phyloP scores from a whole-genome alignment of 805 yeast species.

The Kluyveromyces starmeri region DNA sequence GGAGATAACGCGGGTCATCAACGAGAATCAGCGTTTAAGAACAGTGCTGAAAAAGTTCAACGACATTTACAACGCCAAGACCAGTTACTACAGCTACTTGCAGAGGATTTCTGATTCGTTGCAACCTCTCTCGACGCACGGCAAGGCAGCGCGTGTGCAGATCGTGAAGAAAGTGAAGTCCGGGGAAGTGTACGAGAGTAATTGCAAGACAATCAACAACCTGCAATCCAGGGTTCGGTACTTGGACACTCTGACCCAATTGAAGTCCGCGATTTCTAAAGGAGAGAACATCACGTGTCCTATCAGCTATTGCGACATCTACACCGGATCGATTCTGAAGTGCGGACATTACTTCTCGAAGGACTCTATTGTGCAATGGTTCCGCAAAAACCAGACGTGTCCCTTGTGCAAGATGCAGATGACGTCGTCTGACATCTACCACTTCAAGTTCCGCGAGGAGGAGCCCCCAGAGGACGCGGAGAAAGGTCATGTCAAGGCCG shows the following conservation, averaged over 20 bases:
- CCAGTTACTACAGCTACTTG: conserved; percentile 73
- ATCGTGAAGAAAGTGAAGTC: conserved; percentile 18
- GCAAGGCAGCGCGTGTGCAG: conserved; percentile 10
- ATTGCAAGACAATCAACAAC: conserved; percentile 19
- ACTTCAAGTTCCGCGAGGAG: conserved; percentile 44
- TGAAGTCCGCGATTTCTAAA: conserved; percentile 22
- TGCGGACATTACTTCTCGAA: conserved; percentile 93
- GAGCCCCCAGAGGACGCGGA: conserved; percentile 3
- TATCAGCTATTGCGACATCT: conserved; percentile 66
- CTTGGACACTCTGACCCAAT: conserved; percentile 34
- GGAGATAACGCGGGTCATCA: conserved; percentile 14
- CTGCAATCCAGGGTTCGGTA: conserved; percentile 40
- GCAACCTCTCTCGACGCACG: conserved; percentile 35
- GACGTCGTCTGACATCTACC: conserved; percentile 46
- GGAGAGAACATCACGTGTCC: conserved; percentile 44
- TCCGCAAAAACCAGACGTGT: conserved; percentile 46
- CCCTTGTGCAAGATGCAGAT: conserved; percentile 71
- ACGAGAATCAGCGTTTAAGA: conserved; percentile 20
- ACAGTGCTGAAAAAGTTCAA: conserved; percentile 47
- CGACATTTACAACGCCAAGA: conserved; percentile 65
- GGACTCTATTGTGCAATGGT: conserved; percentile 73
- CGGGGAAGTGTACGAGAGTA: conserved; percentile 15
- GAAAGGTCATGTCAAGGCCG: conserved; percentile 5
- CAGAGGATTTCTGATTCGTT: conserved; percentile 85
- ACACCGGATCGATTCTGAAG: conserved; percentile 68